Percentiles rank a stretch among this genome's conserved stretches.
Conservation (phyloP, 2,329 filamentous ascomycete genomes). For the Ophiostoma angusticollis region DNA sequence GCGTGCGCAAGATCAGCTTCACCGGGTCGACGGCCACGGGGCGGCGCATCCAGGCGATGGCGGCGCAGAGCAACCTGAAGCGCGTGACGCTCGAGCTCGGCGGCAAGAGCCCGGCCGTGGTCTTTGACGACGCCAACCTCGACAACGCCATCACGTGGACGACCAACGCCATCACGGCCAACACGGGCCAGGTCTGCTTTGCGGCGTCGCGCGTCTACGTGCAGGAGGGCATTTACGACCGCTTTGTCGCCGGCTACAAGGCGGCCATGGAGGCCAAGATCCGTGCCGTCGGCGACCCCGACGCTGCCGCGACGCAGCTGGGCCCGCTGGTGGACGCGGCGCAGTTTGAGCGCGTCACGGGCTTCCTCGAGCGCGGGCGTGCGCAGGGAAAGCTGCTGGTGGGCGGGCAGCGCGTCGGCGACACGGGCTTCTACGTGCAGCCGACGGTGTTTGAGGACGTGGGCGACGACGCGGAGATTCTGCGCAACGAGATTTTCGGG, state of each 20-base stretch:
- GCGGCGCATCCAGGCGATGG: slow-evolving; percentile 48
- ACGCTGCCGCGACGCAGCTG: slow-evolving; percentile 43
- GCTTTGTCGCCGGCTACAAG: slow-evolving; percentile 47
- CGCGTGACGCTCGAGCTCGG: slow-evolving; percentile 61
- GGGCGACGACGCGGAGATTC: slow-evolving; percentile 31
- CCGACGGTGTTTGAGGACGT: slow-evolving; percentile 30
- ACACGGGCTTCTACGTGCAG: slow-evolving; percentile 17
- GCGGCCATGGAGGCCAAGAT: slow-evolving; percentile 43
- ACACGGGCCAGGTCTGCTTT: slow-evolving; percentile 62
- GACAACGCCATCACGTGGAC: slow-evolving; percentile 39
- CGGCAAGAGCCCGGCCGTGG: slow-evolving; percentile 51
- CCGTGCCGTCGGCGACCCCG: slow-evolving; percentile 47
- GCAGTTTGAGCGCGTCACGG: slow-evolving; percentile 32
- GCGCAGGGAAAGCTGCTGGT: slow-evolving; percentile 25
- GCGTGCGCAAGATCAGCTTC: slow-evolving; percentile 52
- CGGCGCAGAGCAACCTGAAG: slow-evolving; percentile 48
- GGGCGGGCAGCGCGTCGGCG: slow-evolving; percentile 27
- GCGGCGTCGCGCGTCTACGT: slow-evolving; percentile 62
- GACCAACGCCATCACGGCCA: slow-evolving; percentile 45
- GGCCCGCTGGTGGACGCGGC: slow-evolving; percentile 41
- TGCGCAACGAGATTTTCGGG: slow-evolving; percentile 43
- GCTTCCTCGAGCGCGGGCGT: slow-evolving; percentile 31
- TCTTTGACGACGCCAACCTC: slow-evolving; percentile 50
- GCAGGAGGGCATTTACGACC: slow-evolving; percentile 41
- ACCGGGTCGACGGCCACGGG: slow-evolving; percentile 55